Base-by-base conservation (phyloP, 2,329 filamentous ascomycete genomes). In the Sclerotinia minor region DNA sequence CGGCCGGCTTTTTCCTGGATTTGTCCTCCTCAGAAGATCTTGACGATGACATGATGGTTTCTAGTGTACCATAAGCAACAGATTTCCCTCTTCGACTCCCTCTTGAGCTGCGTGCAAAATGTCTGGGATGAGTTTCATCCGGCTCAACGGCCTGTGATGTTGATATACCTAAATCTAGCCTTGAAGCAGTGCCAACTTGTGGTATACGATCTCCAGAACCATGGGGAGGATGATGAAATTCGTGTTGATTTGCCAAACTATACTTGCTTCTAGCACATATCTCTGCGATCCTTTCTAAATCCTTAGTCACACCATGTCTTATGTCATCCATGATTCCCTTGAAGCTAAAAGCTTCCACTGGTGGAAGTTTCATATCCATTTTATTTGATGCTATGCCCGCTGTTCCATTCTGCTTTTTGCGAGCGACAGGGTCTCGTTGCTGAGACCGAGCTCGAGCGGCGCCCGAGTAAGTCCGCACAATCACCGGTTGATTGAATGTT, bases 21-120 rank as follows among this genome's bases (percentile, higher is more conserved):
- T 82, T 84, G 53, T 87, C 86, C 71, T 89, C 87, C 32, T 87
- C 85, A 0, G 86, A 88, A 1, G 86, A 89, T 35, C 86, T 82
- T 69, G 86, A 89, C 0, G 85, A 87, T 32, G 85, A 88, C 81
- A 89, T 89, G 73, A 89, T 89, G 0, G 87, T 89, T 73, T 89
- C 86, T 5, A 89, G 77, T 0, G 86, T 89, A 3, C 86, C 85
- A 76, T 88, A 85, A 6, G 87, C 87, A 8, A 67, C 72, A 47
- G 75, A 76, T 54, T 74, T 77, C 11, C 72, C 67, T 67, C 74
- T 69, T 67, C 74, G 71, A 15, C 71, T 72, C 59, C 71, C 71
- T 67, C 72, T 74, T 47, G 71, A 72, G 21, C 71, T 69, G 65
- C 73, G 70, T 19, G 69, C 69, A 19, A 69, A 50, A 65, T 65